Conservation (phyloP, 2,329 filamentous ascomycete species). For the Fusarium sp. region DNA sequence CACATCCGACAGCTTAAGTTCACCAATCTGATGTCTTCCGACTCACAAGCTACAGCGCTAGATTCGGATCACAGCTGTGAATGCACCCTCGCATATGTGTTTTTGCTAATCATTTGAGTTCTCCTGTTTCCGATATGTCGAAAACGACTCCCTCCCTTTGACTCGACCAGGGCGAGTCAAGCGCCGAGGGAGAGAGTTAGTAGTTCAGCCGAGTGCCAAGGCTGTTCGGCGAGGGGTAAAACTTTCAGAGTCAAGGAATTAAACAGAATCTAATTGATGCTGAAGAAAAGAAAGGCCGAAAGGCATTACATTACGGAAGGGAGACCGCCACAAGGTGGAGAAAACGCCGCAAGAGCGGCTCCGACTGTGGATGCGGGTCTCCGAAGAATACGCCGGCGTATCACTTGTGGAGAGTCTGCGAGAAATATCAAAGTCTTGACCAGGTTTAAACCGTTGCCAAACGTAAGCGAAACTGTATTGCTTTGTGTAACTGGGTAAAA, state of each 20-base stretch:
- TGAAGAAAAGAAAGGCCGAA: constrained; percentile 17
- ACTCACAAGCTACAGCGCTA: constrained; percentile 1
- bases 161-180: constrained; percentile 18
- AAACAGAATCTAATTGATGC: background rate
- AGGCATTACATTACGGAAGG: constrained; percentile 4
- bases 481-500: background rate
- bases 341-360: constrained; percentile 31
- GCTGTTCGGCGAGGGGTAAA: constrained; percentile 14
- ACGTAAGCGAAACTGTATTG: constrained; percentile 14
- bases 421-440: constrained; percentile 13
- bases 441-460: constrained; percentile 5
- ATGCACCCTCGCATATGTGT: constrained; percentile 16
- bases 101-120: background rate
- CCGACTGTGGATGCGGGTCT: constrained; percentile 19
- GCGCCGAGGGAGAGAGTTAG: constrained; percentile 10
- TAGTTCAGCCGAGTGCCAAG: constrained; percentile 21
- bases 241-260: background rate
- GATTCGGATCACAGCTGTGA: constrained; percentile 12
- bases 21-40: constrained; percentile 15
- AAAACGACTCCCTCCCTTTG: constrained; percentile 16
- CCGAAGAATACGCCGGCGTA: constrained; percentile 14
- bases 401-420: constrained; percentile 12
- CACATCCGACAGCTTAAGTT: constrained; percentile 10
- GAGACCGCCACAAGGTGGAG: constrained; percentile 20
- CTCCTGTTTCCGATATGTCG: constrained; percentile 31